Percentiles rank a stretch among this genome's conserved stretches.
Evolutionary conservation across 78 protist species (phyloP).

Genomic region (Tieghemostelium lacteum): DNA sequence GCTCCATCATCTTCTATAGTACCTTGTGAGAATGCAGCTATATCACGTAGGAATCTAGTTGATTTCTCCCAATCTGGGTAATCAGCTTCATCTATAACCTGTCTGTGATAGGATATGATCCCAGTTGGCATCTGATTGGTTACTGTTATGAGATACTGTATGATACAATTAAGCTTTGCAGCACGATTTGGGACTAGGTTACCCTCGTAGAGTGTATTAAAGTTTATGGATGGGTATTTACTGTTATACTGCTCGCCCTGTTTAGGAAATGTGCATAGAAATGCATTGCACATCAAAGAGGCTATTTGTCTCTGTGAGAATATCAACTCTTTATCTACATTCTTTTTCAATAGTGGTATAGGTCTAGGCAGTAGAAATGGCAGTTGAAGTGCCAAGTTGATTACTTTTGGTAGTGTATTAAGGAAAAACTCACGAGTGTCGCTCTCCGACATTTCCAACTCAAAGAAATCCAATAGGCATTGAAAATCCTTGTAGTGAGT

Average conservation of each 20-base stretch:
- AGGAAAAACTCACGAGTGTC: constrained; percentile 59
- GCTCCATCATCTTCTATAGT: constrained; percentile 76
- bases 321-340: constrained; percentile 38
- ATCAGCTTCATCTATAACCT: constrained; percentile 35
- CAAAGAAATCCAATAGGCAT: constrained; percentile 62
- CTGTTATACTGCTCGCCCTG: constrained; percentile 39
- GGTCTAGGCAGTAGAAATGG: constrained; percentile 73
- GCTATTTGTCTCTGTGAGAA: constrained; percentile 78
- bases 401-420: constrained; percentile 51
- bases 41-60: constrained; percentile 9
- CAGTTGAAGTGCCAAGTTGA: constrained; percentile 45
- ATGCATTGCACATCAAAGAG: constrained; percentile 63
- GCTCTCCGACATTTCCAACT: constrained; percentile 33
- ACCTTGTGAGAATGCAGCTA: constrained; percentile 37
- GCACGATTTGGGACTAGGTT: constrained; percentile 13
- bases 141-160: constrained; percentile 62
- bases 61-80: constrained; percentile 76
- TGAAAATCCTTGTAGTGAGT: constrained; percentile 42
- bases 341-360: constrained; percentile 30
- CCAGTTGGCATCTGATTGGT: constrained; percentile 31
- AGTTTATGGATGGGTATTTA: constrained; percentile 46
- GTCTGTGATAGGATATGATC: constrained; percentile 68
- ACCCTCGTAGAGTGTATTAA: constrained; percentile 64
- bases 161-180: constrained; percentile 68
- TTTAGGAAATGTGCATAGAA: constrained; percentile 77